Base-by-base conservation (phyloP, 805 yeast genomes). In the Ascoidea tarda region DNA sequence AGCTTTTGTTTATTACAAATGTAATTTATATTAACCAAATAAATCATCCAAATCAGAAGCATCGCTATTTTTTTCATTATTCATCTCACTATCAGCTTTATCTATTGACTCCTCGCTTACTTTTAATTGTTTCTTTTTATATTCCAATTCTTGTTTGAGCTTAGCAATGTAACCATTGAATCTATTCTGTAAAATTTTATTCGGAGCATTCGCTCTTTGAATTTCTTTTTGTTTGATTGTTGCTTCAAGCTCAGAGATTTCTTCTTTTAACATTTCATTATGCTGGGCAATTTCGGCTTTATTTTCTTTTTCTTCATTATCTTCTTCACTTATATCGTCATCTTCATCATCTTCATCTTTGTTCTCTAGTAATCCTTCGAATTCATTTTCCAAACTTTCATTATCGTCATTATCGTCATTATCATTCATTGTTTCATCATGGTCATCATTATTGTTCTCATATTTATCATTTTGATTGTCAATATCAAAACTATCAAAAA, bases 141-240 rank as follows among this genome's bases (percentile, higher is more conserved):
- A 74, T 52, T 88, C 96, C 55, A 88, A 74, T 60, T 91, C 96
- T 52, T 82, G 81, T 65, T 81, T 82, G 62, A 93, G 74, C 55
- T 90, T 82, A 54, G 75, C 77, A 51, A 87, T 85, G 51, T 84
- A 89, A 58, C 85, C 93, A 60, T 82, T 75, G 64, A 90, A 86
- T 69, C 97, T 82, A 66, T 83, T 85, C 62, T 83, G 81, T 79
- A 93, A 75, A 68, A 91, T 83, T 59, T 91, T 90, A 63, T 88
- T 88, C 3, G 81, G 73, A 16, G 90, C 89, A 58, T 82, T 81
- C 21, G 75, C 78, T 50, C 87, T 77, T 60, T 86, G 89, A 49
- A 74, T 73, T 63, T 79, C 79, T 61, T 91, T 90, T 60, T 82
- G 83, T 52, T 75, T 79, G 51, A 93, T 83, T 0, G 91, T 89